A percentile compares a stretch with the other conserved stretches of the same genome.
Conservation (phyloP, 1,284 basidiomycete genomes). For the Stygiomarasmius scandens region DNA sequence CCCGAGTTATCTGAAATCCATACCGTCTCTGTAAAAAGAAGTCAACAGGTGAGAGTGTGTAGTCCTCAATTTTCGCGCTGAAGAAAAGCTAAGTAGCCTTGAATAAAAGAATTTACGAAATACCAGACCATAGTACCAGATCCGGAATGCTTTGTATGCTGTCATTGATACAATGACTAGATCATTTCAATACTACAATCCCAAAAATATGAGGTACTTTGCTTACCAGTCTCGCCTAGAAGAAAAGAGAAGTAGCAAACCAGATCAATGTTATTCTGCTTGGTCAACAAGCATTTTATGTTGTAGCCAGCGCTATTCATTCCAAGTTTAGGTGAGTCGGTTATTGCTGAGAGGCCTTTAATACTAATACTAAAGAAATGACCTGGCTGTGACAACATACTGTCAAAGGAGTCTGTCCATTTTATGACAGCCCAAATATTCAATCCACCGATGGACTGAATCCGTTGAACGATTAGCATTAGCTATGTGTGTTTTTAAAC, state of each 20-base stretch:
- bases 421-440: not conserved
- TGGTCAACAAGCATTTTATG: conserved; percentile 3
- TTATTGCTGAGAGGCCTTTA: no score
- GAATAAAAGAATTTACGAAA: no score
- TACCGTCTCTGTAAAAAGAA: no score
- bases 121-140: conserved; percentile 9
- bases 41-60: no score
- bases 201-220: not conserved
- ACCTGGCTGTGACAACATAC: no score
- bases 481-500: not conserved
- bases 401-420: no score
- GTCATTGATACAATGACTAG: conserved; percentile 20
- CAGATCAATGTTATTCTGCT: conserved; percentile 1
- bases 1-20: no score
- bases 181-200: not conserved
- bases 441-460: not conserved
- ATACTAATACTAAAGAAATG: no score
- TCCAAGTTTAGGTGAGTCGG: no score
- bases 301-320: not conserved
- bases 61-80: no score
- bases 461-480: not conserved
- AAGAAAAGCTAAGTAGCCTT: no score
- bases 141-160: conserved; percentile 19
- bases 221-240: conserved; percentile 18
- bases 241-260: conserved; percentile 18